phyloP scores from a whole-genome alignment of 306 rosid genomes.

The Ormosia emarginata region DNA sequence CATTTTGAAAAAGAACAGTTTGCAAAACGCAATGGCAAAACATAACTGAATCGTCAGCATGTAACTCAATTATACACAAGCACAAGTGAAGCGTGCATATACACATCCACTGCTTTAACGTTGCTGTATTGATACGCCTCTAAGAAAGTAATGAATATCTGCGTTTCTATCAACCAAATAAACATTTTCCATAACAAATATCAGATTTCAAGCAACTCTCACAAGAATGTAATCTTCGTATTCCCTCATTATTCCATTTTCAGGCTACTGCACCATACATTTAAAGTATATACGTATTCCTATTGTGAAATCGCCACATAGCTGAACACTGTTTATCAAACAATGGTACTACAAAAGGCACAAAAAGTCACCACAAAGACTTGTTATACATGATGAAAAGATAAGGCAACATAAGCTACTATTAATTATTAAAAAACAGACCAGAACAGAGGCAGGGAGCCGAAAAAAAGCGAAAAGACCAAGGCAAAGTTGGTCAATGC shows the following conservation, averaged over 20 bases:
- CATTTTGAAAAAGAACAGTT: background rate
- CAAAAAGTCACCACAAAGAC: background rate
- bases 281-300: slow-evolving; percentile 10
- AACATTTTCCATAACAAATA: slow-evolving; percentile 15
- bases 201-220: slow-evolving; percentile 16
- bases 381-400: background rate
- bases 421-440: background rate
- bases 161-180: background rate
- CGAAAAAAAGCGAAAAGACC: background rate
- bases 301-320: background rate
- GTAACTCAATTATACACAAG: background rate
- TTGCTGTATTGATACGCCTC: background rate
- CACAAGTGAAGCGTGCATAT: background rate
- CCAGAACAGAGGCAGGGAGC: background rate
- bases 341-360: background rate
- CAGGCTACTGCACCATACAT: background rate
- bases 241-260: slow-evolving; percentile 10
- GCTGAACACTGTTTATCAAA: background rate
- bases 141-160: slow-evolving; percentile 4
- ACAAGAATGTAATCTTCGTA: background rate
- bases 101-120: background rate
- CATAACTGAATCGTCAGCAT: background rate
- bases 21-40: background rate
- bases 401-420: background rate
- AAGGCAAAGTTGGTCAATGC: background rate